Base-by-base conservation (phyloP, 192 early-diverging fungal species). In the Rhizophagus sp. region DNA sequence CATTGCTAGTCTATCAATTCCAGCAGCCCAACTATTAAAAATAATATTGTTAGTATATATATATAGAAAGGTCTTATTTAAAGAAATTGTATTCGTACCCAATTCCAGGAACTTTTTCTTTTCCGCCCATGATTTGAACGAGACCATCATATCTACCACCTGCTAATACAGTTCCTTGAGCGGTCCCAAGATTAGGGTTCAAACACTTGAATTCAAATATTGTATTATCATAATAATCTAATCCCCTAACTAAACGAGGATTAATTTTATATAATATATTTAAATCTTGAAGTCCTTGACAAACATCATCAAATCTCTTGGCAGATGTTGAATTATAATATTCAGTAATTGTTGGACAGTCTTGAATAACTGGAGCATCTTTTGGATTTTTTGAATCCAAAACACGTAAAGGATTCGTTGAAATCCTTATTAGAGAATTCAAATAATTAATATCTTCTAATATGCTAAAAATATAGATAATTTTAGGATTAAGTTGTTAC, bases 191-290 rank as follows among this genome's bases (percentile, higher is more conserved):
- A 19, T 76, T 50, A 61, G 73, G 77, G 12, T 82, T 64, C 19
- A 64, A 62, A 52, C 80, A 88, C 1, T 85, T 86, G 34, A 89
- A 87, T 79, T 93, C 92, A 85, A 90, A 93, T 11, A 93, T 89
- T 11, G 92, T 92, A 61, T 90, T 88, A 70, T 92, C 88, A 75
- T 93, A 93, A 64, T 91, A 93, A 57, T 93, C 92, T n/a, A 93
- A 82, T 8, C 92, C 92, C 39, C 92, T 84, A 34, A 93, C 92
- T 33, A 93, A 81, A 24, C 82, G 79, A 15, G 79, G 79, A 68
- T 91, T 88, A 25, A 89, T 41, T 3, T 80, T 81, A 63, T 87
- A 91, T 10, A 90, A 87, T 19, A 93, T 91, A 0, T 70, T 49
- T 19, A 91, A 79, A 0, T 73, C 73, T 2, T 85, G 76, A 4